Conservation (phyloP, 1,139 yeast species). For the Pichia sp. region DNA sequence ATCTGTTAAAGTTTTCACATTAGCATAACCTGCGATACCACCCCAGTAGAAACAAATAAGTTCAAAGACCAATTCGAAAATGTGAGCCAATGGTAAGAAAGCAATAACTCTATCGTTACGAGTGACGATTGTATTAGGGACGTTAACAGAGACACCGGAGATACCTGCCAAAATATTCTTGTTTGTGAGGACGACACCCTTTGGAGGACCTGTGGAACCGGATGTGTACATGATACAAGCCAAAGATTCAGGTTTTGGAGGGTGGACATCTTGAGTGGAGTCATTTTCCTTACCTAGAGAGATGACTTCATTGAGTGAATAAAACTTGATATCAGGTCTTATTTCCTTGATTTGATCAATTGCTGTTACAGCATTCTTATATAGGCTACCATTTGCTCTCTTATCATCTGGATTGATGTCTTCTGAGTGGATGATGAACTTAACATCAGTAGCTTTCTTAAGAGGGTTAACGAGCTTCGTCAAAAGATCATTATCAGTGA, state of each 20-base stretch:
- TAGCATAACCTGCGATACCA: conserved; percentile 81
- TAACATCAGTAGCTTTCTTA: conserved; percentile 52
- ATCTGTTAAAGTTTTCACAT: conserved; percentile 85
- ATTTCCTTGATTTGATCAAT: conserved; percentile 48
- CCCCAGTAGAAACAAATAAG: conserved; percentile 84
- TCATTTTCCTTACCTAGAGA: conserved; percentile 46
- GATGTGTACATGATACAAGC: conserved; percentile 98
- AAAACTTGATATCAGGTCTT: conserved; percentile 71
- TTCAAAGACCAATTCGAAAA: conserved; percentile 88
- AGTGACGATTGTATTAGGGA: conserved; percentile 45
- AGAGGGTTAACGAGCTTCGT: conserved; percentile 64
- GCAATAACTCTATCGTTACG: conserved; percentile 68
- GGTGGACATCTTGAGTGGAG: conserved; percentile 32
- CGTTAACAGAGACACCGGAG: conserved; percentile 70
- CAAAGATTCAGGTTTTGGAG: conserved; percentile 66
- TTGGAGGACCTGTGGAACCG: conserved; percentile 96
- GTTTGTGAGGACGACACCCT: conserved; percentile 88
- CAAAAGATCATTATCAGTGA: conserved; percentile 74
- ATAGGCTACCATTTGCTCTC: conserved; percentile 54
- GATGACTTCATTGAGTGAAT: conserved; percentile 59
- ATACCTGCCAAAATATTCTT: conserved; percentile 74
- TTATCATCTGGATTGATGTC: conserved; percentile 54
- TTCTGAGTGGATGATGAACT: conserved; percentile 67
- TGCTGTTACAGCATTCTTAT: conserved; percentile 49
- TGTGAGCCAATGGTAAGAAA: conserved; percentile 93